Evolutionary conservation across 2,329 filamentous ascomycete species (phyloP).

Genomic region (Calonectria leucothoes): DNA sequence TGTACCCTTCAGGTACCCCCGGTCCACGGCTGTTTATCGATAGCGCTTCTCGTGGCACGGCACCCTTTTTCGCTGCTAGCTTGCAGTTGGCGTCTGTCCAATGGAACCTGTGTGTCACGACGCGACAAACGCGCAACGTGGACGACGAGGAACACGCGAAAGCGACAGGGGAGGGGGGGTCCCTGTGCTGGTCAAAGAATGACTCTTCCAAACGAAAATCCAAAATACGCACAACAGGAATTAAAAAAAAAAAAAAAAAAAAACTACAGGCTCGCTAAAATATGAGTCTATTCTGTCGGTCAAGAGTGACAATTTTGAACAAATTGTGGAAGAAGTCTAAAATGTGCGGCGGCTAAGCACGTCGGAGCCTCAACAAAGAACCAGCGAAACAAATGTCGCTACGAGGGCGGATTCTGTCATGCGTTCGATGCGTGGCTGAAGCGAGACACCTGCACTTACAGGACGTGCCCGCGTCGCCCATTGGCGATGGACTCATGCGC

Average conservation of each 20-base stretch:
- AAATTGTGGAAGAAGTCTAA: background rate
- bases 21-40: constrained; percentile 41
- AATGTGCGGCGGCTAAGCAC: constrained; percentile 1
- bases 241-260: background rate
- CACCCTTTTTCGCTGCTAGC: constrained; percentile 26
- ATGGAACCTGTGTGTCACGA: constrained; percentile 34
- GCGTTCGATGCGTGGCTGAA: constrained; percentile 26
- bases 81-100: constrained; percentile 37
- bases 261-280: background rate
- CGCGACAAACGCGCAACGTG: constrained; percentile 39
- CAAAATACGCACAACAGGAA: background rate
- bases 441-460: background rate
- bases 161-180: constrained; percentile 10
- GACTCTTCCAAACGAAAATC: constrained; percentile 17
- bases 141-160: constrained; percentile 7
- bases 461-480: background rate
- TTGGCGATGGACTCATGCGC: constrained; percentile 14
- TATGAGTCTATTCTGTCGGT: background rate
- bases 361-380: constrained; percentile 19
- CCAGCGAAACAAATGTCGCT: background rate
- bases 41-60: constrained; percentile 39
- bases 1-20: constrained; percentile 26
- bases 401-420: constrained; percentile 11
- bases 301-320: background rate
- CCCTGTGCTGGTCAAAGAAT: constrained; percentile 6